Evolutionary conservation across 768 basidiomycete species (phyloP), one percentile per base, ranked within the genome.

Genomic region (Xerocomellus amylosporus): DNA sequence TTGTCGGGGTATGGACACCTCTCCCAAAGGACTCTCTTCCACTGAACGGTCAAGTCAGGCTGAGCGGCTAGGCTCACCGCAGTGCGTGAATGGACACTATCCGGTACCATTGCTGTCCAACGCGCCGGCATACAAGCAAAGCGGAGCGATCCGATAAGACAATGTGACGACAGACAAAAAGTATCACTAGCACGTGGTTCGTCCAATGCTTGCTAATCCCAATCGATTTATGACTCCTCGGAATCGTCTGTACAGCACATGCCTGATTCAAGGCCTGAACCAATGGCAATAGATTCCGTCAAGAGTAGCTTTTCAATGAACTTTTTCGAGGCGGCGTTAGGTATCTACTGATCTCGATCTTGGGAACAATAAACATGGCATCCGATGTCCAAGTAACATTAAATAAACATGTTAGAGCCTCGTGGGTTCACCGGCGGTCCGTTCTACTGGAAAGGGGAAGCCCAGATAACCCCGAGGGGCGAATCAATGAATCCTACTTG

Each of bases 1-100:
- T 95, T 93, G 72, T 97, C 95, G 30, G 90, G 86, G 66, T 80
- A 86, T 3, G 79, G 74, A 68, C 87, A 88, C 49, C 66, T 73
- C 70, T 83, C 86, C 90, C 90, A 93, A n/a, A 93, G 80, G 37
- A 86, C 79, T 63, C 83, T 86, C 68, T 83, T 82, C 88, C 88
- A 92, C 63, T 50, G 59, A 39, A 47, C 33, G 37, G 64, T 67
- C 72, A 69, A 46, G 22, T 28, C 43, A 24, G 34, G 22, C 7
- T 19, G 50, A 41, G 14, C n/a, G 8, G 49, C 40, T 34, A 20
- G 33, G 26, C 20, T 33, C 19, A 33, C 36, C 30, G 37, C 20
- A 31, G 46, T 22, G 31, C 36, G 10, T 13, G 54, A 26, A 38
- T 31, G 37, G 20, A 34, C 15, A 10, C 14, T 38, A 3, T 53